Evolutionary conservation across 192 early-diverging fungal species (phyloP), one percentile per base, ranked within the genome.

Genomic region (Coemansia sp.): DNA sequence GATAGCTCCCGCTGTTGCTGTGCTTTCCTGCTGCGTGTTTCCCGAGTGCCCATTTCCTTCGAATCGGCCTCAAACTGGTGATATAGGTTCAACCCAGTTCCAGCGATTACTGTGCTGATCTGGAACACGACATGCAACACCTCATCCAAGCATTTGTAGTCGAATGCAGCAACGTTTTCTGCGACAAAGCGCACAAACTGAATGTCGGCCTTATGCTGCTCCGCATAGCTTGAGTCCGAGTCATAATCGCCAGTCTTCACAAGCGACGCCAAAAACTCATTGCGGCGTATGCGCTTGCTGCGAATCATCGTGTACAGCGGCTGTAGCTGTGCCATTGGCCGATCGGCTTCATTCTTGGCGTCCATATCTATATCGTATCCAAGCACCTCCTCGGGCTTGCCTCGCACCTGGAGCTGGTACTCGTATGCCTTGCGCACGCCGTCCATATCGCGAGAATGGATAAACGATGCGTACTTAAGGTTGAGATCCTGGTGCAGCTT

Each of bases 381-480:
- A 43, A 70, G 29, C 7, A 87, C 83, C 9, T 66, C 45, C 15
- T 61, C 66, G 3, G 52, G 39, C 10, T 43, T 61, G 42, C 63
- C 70, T 9, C 60, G 71, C 20, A 87, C 51, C 28, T 76, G 72
- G 39, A 61, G 67, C 60, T 94, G 90, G 77, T 92, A 98, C 20
- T 86, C 74, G 67, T 88, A 98, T 23, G 89, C 84, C 20, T 83
- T 84, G 48, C 75, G 75, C 30, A 96, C 87, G 60, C 90, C 90
- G 23, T 95, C 94, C 31, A 87, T 77, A 74, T 88, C 90, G 48
- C 86, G 86, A 23, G 88, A 84, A 77, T 98, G 92, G 46, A 98
- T 94, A 60, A 97, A 88, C 21, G 90, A 91, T 1, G 91, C 89
- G 66, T 95, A 90, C 77, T 97, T 97, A 58, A 87, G 87, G 67